Evolutionary conservation across 768 basidiomycete species (phyloP).

Genomic region (Pleurotus tuoliensis): DNA sequence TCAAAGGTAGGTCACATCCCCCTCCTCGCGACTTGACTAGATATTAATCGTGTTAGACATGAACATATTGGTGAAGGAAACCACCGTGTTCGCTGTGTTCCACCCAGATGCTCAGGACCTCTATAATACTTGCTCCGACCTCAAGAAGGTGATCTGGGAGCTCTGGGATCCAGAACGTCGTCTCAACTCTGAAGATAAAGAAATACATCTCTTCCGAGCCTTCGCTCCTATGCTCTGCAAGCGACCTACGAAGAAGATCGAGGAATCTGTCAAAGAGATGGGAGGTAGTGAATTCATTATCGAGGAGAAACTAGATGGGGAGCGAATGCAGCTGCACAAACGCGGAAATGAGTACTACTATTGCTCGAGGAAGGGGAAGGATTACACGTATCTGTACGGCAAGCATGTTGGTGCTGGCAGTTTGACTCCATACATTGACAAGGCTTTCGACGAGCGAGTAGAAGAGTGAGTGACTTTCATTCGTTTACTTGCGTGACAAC

Average conservation of each 20-base stretch:
- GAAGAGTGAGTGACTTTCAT: slow-evolving; percentile 60
- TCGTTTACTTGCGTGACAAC: not conserved
- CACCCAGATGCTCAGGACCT: slow-evolving; percentile 93
- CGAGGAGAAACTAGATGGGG: slow-evolving; percentile 97
- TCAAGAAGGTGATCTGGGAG: slow-evolving; percentile 90
- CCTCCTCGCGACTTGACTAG: not conserved
- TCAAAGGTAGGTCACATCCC: slow-evolving; percentile 63
- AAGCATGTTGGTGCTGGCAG: slow-evolving; percentile 79
- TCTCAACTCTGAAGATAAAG: slow-evolving; percentile 74
- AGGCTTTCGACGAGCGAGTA: slow-evolving; percentile 70
- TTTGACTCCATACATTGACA: slow-evolving; percentile 81
- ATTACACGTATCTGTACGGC: slow-evolving; percentile 91
- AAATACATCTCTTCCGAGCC: slow-evolving; percentile 74
- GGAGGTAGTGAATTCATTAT: slow-evolving; percentile 75
- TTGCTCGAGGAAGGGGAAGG: slow-evolving; percentile 89
- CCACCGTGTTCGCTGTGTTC: slow-evolving; percentile 85
- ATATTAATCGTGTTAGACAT: slow-evolving; percentile 54
- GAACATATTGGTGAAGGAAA: slow-evolving; percentile 90
- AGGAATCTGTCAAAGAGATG: slow-evolving; percentile 85
- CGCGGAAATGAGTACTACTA: slow-evolving; percentile 89
- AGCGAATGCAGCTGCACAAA: slow-evolving; percentile 94
- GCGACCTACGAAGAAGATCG: slow-evolving; percentile 75
- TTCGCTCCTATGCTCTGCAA: slow-evolving; percentile 97
- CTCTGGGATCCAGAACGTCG: slow-evolving; percentile 73
- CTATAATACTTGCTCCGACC: slow-evolving; percentile 95